Base-by-base conservation (phyloP, 345 rosid genomes). In the Salix dunnii region DNA sequence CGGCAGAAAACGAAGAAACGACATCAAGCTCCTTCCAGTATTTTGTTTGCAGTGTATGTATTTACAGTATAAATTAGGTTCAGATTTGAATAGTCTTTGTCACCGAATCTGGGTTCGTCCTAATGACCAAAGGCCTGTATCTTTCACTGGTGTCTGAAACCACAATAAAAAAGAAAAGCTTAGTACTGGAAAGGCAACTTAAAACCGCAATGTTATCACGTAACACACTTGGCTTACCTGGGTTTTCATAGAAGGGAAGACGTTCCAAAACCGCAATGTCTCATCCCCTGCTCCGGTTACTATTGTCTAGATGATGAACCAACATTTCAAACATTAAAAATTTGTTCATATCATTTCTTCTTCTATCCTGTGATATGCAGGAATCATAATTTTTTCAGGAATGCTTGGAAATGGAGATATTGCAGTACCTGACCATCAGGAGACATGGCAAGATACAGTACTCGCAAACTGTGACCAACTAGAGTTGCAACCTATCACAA, bases 231-330 rank as follows among this genome's bases (percentile, higher is more conserved):
- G 36, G 48, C 91, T 78, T 77, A 95, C 99, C 61, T 88, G 93
- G 64, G 93, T 51, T 86, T 90, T 93, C 60, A 88, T 82, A 12
- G 97, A 93, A 17, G 99, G 99, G 83, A 93, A 96, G 67, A 93
- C 87, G 62, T 93, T 91, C 98, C 99, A 93, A 81, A 96, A 96
- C 61, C 99, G 79, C 73, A 96, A 72, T 17, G 97, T 96, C 86
- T 96, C 99, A 66, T 96, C 99, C 66, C 99, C 99, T 60, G 99
- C 99, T 80, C 99, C 98, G 0, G 97, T 96, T 73, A 96, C 98
- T 83, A 93, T 94, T 31, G 99, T 96, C 93, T 91, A 88, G 78
- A 78, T 4, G 31, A 74, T 38, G n/a, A 71, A 38, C 38, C 9
- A 0, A 65, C 49, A 25, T 3, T 7, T 58, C 18, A 5, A 27